Evolutionary conservation across 352 stramenopile genomes (phyloP), one percentile per base, ranked within the genome.

Genomic region (Phytophthora uliginosa): DNA sequence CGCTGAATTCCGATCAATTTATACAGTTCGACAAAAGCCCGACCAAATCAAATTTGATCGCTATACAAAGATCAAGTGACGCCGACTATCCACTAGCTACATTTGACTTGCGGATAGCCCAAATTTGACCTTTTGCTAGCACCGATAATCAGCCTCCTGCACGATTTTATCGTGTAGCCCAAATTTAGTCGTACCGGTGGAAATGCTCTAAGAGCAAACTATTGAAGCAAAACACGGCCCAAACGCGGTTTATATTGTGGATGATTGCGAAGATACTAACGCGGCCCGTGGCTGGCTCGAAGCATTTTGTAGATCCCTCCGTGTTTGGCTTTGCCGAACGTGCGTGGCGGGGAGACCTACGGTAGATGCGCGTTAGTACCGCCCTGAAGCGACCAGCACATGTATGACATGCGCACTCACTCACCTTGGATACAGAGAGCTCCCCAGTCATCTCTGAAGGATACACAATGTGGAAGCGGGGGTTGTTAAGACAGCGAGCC

Each of bases 221-320:
- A 50, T n/a, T 20, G 40, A 12, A n/a, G 45, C n/a, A 52, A 52
- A 52, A 28, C 1, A 13, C 45, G 4, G 18, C 45, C 45, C 18
- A 52, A 28, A 52, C 20, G 45, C n/a, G n/a, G 45, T 26, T 31
- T 53, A 53, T 53, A 31, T 31, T 53, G 12, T 18, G 13, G 17
- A 48, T 20, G 4, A 31, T 31, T 31, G 28, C 28, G 20, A 47
- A 52, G 28, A 48, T 18, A 15, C 64, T 71, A 76, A 48, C 47
- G 70, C 24, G 60, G 26, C 7, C 22, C 38, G 17, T 58, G 45
- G 36, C 38, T 67, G 70, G 60, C 10, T 73, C 85, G 78, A 50
- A 95, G 82, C 58, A 91, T 81, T 34, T 78, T 85, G 59, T 94
- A 95, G 62, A 95, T 95, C 22, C 88, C 77, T 20, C 86, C 88